A percentile compares a stretch with the other conserved stretches of the same genome.
Evolutionary conservation across 352 stramenopile species (phyloP).

Genomic region (Phytophthora fragariae): DNA sequence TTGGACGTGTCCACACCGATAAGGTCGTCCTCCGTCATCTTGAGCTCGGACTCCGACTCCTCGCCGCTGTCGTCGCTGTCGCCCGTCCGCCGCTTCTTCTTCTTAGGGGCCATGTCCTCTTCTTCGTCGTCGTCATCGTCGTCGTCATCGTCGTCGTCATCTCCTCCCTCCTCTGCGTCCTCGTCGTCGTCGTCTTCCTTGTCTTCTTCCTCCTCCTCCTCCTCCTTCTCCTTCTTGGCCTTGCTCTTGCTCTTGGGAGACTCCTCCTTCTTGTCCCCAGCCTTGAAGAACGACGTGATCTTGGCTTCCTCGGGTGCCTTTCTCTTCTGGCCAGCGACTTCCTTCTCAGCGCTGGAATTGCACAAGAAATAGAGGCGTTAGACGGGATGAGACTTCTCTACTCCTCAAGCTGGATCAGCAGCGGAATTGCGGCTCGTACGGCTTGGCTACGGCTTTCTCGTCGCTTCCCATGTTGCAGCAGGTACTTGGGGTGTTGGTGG

Average conservation of each 20-base stretch:
- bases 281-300: slow-evolving; percentile 43
- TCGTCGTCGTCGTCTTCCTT: slow-evolving; percentile 2
- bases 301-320: slow-evolving; percentile 48
- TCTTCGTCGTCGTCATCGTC: slow-evolving; percentile 51
- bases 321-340: slow-evolving; percentile 48
- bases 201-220: slow-evolving; percentile 52
- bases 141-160: slow-evolving; percentile 51
- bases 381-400: background rate
- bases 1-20: slow-evolving; percentile 86
- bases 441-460: slow-evolving; percentile 47
- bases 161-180: slow-evolving; percentile 59
- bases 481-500: slow-evolving; percentile 4
- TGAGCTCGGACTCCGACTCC: slow-evolving; percentile 79
- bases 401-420: background rate
- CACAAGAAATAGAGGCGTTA: slow-evolving; percentile 15
- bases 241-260: slow-evolving; percentile 51
- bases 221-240: slow-evolving; percentile 39
- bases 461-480: slow-evolving; percentile 43
- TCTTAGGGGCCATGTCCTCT: slow-evolving; percentile 63
- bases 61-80: slow-evolving; percentile 67
- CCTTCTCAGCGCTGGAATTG: slow-evolving; percentile 44
- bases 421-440: slow-evolving; percentile 34
- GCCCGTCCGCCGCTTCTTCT: slow-evolving; percentile 78
- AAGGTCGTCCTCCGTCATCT: slow-evolving; percentile 89
- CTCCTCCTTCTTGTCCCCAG: slow-evolving; percentile 28